Conservation (phyloP, 2,329 filamentous ascomycete genomes). For the Trichophyton equinum region DNA sequence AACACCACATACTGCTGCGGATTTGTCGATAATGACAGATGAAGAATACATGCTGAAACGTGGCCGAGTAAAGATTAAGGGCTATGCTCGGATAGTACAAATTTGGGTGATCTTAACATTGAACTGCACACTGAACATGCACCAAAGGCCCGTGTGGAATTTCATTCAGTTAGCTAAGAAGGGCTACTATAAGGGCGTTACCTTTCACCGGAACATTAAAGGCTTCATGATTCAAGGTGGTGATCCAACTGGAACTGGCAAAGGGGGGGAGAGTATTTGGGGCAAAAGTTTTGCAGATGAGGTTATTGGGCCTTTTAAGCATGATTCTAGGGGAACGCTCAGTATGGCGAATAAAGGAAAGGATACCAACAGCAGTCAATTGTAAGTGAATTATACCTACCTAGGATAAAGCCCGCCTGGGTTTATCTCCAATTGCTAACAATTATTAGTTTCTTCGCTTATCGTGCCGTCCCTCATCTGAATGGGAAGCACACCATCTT, state of each 20-base stretch:
- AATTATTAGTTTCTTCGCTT: constrained; percentile 60
- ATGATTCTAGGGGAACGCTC: constrained; percentile 64
- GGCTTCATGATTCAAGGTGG: constrained; percentile 98
- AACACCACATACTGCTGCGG: constrained; percentile 79
- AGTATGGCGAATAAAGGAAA: constrained; percentile 99
- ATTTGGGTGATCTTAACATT: constrained; percentile 69
- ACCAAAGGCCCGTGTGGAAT: constrained; percentile 93
- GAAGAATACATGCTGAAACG: constrained; percentile 96
- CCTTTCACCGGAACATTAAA: constrained; percentile 86
- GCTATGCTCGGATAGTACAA: constrained; percentile 84
- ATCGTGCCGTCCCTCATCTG: constrained; percentile 70
- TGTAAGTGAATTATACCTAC: constrained; percentile 28
- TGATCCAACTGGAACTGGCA: constrained; percentile 81
- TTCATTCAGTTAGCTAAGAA: constrained; percentile 78
- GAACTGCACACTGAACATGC: constrained; percentile 86
- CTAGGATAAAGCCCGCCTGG: constrained; percentile 20
- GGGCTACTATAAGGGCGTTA: constrained; percentile 74
- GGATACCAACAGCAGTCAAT: constrained; percentile 91
- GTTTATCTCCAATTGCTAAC: neutral
- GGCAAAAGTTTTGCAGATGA: constrained; percentile 90
- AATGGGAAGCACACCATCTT: constrained; percentile 98
- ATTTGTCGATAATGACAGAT: constrained; percentile 73
- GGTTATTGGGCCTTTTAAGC: constrained; percentile 76
- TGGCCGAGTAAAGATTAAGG: constrained; percentile 74
- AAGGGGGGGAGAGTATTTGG: constrained; percentile 86